Conservation (phyloP, 208 protist species). For the Acanthamoeba triangularis region DNA sequence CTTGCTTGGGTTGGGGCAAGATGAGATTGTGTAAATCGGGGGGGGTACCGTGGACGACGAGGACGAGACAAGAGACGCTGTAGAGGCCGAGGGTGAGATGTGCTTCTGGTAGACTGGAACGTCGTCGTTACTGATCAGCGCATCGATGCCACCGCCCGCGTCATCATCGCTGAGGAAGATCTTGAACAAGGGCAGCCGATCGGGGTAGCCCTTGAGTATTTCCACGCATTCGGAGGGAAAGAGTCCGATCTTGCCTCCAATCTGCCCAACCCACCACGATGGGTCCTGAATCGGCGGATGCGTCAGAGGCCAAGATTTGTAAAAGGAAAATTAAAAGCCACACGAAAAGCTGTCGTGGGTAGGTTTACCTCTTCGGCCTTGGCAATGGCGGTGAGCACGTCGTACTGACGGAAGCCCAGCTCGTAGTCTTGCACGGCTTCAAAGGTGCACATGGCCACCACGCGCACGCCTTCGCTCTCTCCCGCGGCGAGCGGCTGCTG, state of each 20-base stretch:
- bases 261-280: conserved; percentile 19
- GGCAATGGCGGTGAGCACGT: conserved; percentile 14
- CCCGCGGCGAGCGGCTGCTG: neutral
- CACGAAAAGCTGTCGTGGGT: neutral
- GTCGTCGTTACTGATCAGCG: neutral
- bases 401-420: conserved; percentile 45
- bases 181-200: conserved; percentile 22
- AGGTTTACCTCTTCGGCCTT: neutral
- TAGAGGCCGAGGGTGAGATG: neutral
- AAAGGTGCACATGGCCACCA: conserved; percentile 18
- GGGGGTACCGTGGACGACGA: neutral
- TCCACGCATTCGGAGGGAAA: conserved; percentile 29
- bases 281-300: neutral
- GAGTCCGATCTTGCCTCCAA: conserved; percentile 17
- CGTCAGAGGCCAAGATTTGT: neutral
- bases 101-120: neutral
- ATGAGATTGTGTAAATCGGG: neutral
- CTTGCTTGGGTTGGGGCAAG: neutral
- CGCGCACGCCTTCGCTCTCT: neutral
- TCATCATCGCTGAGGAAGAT: neutral
- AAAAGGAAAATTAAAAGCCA: neutral
- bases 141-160: neutral
- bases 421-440: conserved; percentile 20
- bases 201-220: conserved; percentile 14
- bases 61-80: neutral